Evolutionary conservation across 2,329 filamentous ascomycete genomes (phyloP).

Genomic region (Penicillium italicum): DNA sequence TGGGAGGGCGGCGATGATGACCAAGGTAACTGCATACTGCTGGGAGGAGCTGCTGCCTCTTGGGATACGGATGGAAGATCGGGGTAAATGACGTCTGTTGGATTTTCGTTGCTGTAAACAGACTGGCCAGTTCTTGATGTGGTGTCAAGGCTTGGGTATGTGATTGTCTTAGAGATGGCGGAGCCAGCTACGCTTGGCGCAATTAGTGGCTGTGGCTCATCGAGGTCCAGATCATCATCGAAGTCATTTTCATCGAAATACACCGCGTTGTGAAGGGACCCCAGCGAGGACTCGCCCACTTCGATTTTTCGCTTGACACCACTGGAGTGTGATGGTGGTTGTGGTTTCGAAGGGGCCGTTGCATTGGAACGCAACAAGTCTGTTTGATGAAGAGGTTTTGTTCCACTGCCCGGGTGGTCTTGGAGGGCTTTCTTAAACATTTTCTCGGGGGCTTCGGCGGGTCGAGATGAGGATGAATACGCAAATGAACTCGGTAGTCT

Average conservation of each 20-base stretch:
- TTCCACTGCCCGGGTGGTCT: slow-evolving; percentile 33
- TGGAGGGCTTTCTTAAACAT: slow-evolving; percentile 45
- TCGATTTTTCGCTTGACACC: slow-evolving; percentile 42
- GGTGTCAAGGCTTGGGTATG: slow-evolving; percentile 19
- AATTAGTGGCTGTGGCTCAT: slow-evolving; percentile 40
- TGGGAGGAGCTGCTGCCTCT: slow-evolving; percentile 39
- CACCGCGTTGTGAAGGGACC: slow-evolving; percentile 49
- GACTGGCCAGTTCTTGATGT: slow-evolving; percentile 6
- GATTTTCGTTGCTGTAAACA: slow-evolving; percentile 8
- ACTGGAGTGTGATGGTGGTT: slow-evolving; percentile 26
- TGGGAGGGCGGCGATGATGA: slow-evolving; percentile 56
- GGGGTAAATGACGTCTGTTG: slow-evolving; percentile 34
- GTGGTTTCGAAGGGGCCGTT: slow-evolving; percentile 17
- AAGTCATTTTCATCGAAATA: slow-evolving; percentile 79
- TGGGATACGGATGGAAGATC: slow-evolving; percentile 32
- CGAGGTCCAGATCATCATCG: slow-evolving; percentile 75
- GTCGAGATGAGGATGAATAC: slow-evolving; percentile 28
- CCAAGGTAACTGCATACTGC: slow-evolving; percentile 65
- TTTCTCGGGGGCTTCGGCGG: slow-evolving; percentile 12
- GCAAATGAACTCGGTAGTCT: slow-evolving; percentile 20
- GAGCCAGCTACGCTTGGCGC: slow-evolving; percentile 12
- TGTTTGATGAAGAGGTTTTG: slow-evolving; percentile 36
- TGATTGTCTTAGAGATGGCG: slow-evolving; percentile 10
- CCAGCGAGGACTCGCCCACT: slow-evolving; percentile 35
- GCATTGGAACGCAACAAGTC: slow-evolving; percentile 29